Evolutionary conservation across 2,329 filamentous ascomycete genomes (phyloP).

Genomic region (Fusarium sp.): DNA sequence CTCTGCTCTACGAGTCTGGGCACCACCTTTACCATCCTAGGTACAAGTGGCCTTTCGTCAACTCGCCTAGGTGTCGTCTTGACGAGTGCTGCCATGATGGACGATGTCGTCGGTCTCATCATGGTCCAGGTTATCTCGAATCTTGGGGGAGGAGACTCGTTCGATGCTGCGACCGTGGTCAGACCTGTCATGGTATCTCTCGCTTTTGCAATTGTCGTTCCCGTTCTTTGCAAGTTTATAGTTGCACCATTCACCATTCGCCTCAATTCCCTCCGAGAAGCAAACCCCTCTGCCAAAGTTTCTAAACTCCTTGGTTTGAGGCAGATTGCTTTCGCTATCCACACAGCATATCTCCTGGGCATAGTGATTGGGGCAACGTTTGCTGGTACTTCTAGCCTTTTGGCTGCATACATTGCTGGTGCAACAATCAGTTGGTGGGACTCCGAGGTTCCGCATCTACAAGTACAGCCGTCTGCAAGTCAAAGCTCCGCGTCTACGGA

Average conservation of each 20-base stretch:
- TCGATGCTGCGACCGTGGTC: neutral
- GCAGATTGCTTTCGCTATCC: neutral
- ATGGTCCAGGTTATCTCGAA: neutral
- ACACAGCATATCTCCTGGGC: neutral
- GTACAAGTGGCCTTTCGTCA: neutral
- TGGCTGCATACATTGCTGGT: neutral
- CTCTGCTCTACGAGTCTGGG: neutral
- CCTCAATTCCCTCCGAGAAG: neutral
- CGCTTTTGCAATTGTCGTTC: neutral
- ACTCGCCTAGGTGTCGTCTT: neutral
- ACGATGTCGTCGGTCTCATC: neutral
- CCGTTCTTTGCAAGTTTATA: neutral
- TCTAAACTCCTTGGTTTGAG: neutral
- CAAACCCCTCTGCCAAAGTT: neutral
- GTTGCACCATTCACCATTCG: neutral
- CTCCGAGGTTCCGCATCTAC: too few relatives aligned
- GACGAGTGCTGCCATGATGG: neutral
- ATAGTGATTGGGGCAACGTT: neutral
- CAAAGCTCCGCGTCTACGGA: too few relatives aligned
- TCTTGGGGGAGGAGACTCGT: neutral
- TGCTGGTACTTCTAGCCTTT: neutral
- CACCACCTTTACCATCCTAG: neutral
- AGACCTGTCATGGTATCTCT: neutral
- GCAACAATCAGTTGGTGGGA: neutral
- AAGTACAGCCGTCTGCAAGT: too few relatives aligned